Evolutionary conservation across 306 rosid genomes (phyloP).

Genomic region (Castanea sativa): DNA sequence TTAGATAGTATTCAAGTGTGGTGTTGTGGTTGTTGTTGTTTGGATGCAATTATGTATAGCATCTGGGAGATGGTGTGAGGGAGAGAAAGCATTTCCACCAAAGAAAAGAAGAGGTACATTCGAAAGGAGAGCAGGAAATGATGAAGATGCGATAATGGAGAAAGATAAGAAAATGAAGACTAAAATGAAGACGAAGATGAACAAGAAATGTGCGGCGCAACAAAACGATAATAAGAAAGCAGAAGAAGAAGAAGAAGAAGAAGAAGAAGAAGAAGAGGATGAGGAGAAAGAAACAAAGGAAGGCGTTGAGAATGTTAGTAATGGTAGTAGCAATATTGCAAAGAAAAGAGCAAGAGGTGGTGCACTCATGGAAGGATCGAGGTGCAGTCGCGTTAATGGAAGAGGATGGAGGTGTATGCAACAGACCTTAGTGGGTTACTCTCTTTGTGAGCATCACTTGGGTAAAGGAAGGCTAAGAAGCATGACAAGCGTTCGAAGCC

Average conservation of each 20-base stretch:
- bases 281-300: constrained; percentile 6
- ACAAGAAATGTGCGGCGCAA: constrained; percentile 40
- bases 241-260: constrained; percentile 52
- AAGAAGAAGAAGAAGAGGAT: constrained; percentile 9
- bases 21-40: constrained; percentile 6
- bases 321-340: background rate
- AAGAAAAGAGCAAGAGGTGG: constrained; percentile 51
- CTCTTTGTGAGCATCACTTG: constrained; percentile 94
- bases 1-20: background rate
- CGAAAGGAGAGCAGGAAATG: constrained; percentile 5
- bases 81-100: constrained; percentile 66
- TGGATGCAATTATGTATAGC: background rate
- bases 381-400: constrained; percentile 99
- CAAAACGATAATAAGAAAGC: constrained; percentile 25
- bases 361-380: constrained; percentile 82
- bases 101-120: constrained; percentile 71
- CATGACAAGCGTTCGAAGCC: constrained; percentile 73
- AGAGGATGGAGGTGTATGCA: constrained; percentile 97
- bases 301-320: background rate
- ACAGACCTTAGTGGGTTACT: constrained; percentile 93
- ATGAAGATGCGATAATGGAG: constrained; percentile 10
- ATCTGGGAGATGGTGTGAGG: constrained; percentile 58
- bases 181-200: constrained; percentile 52
- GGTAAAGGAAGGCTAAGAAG: constrained; percentile 91
- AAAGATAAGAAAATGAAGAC: constrained; percentile 28